Conservation (phyloP, 192 early-diverging fungal species). For the Coemansia sp. region DNA sequence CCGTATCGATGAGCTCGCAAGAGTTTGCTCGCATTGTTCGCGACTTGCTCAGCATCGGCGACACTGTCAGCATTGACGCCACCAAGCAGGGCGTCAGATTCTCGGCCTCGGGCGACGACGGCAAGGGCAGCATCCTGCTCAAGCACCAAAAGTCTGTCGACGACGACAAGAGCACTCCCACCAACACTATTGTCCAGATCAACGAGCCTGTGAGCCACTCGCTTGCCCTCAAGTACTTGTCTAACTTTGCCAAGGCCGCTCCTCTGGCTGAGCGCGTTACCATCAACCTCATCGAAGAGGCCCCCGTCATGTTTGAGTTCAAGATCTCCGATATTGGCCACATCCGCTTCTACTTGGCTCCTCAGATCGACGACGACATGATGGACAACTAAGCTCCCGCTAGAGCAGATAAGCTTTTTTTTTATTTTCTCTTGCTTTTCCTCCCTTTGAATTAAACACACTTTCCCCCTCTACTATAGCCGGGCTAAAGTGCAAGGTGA, state of each 20-base stretch:
- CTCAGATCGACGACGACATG: constrained; percentile 71
- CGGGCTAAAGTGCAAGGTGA: too few relatives aligned
- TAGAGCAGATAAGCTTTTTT: not conserved
- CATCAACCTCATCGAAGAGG: constrained; percentile 82
- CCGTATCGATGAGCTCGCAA: constrained; percentile 82
- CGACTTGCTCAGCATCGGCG: constrained; percentile 83
- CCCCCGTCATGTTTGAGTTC: constrained; percentile 95
- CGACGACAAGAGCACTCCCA: constrained; percentile 59
- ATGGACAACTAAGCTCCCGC: too few relatives aligned
- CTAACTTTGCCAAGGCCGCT: constrained; percentile 95
- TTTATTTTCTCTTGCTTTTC: not conserved
- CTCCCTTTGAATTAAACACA: too few relatives aligned
- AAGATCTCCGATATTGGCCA: constrained; percentile 86
- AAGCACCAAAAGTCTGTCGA: constrained; percentile 79
- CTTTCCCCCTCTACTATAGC: too few relatives aligned
- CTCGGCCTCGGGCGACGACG: constrained; percentile 83
- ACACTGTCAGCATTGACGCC: constrained; percentile 87
- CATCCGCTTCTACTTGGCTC: constrained; percentile 93
- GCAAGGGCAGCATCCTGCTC: constrained; percentile 80
- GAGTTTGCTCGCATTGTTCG: constrained; percentile 94
- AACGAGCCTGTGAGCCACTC: constrained; percentile 79
- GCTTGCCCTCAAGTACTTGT: constrained; percentile 93
- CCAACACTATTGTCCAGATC: constrained; percentile 72
- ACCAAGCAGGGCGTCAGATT: constrained; percentile 97
- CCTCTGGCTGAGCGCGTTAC: constrained; percentile 78